These are phyloP conservation scores for Alnus glutinosa DNA, from an alignment of 306 rosid species.

Conservation along the genomic window DNA sequence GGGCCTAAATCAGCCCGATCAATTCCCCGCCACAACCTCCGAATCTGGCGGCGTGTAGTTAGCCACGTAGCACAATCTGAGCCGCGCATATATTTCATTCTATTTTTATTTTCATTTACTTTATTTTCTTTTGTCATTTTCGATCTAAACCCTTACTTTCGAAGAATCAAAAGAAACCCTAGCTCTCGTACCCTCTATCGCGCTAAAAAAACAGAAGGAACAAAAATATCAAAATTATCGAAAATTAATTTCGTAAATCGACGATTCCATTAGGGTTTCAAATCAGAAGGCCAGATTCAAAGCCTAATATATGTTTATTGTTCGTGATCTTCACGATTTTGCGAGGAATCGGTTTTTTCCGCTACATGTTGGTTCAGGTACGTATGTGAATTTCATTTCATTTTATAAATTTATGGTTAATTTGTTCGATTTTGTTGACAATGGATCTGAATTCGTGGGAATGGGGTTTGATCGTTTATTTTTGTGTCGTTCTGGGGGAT, in stretches of 20 bases:
- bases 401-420: constrained; percentile 18
- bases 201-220: constrained; percentile 44
- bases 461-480: constrained; percentile 37
- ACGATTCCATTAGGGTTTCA: constrained; percentile 64
- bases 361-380: constrained; percentile 51
- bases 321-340: constrained; percentile 47
- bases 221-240: constrained; percentile 26
- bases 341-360: constrained; percentile 28
- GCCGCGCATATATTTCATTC: constrained; percentile 6
- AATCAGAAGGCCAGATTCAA: constrained; percentile 43
- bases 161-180: constrained; percentile 66
- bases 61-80: constrained; percentile 37
- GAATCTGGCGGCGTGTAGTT: constrained; percentile 13
- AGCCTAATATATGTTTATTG: constrained; percentile 45
- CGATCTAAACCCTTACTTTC: constrained; percentile 50
- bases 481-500: constrained; percentile 19
- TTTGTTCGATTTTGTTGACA: constrained; percentile 24
- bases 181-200: constrained; percentile 55
- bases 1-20: constrained; percentile 1
- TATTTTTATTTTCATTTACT: background rate
- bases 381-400: constrained; percentile 23
- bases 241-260: constrained; percentile 38
- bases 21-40: background rate
- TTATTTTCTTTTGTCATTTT: constrained; percentile 36
- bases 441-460: constrained; percentile 33